Evolutionary conservation across 345 rosid species (phyloP), one percentile per base, ranked within the genome.

Genomic region (Sonneratia caseolaris): DNA sequence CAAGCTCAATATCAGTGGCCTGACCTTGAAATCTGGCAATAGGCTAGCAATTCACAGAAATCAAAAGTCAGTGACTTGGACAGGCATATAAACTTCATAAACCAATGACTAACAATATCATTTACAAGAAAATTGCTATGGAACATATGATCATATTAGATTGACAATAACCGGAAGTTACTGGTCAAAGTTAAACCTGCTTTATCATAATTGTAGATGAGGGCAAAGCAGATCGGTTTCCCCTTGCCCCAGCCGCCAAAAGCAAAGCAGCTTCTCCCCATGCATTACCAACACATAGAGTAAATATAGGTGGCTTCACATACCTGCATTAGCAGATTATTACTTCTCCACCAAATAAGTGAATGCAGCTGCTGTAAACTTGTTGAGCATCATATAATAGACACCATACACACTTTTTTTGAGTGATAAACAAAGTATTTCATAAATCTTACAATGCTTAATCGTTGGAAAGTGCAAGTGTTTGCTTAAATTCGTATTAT

Each of bases 231-330:
- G 91, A 75, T 40, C 89, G 88, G 37, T 86, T 82, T 75, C 89
- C 94, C 80, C 57, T 78, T 55, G 86, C 79, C 37, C 94, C 91
- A 45, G 91, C 88, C 65, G 91, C 89, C 82, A 89, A 79, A 74
- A 95, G 93, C 73, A 95, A 81, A 47, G 97, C 93, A 65, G 97
- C 99, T 86, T 95, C 99, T 69, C 97, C 99, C 99, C 97, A 92
- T 72, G 99, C 99, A 84, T 89, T 92, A 70, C 97, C 97, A 40
- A 92, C 93, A 76, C 97, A 95, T 0, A 42, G 92, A 71, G 98
- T 94, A 78, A 87, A 90, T 76, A 94, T 91, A 35, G 97, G 99
- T 37, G 95, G 84, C 74, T 85, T 85, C 32, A 87, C 89, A 83
- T 83, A 83, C 76, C 99, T 92, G 85, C 70, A 79, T 72, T 2